Base-by-base conservation (phyloP, 805 yeast genomes). In the Dipodascopsis uninucleata region DNA sequence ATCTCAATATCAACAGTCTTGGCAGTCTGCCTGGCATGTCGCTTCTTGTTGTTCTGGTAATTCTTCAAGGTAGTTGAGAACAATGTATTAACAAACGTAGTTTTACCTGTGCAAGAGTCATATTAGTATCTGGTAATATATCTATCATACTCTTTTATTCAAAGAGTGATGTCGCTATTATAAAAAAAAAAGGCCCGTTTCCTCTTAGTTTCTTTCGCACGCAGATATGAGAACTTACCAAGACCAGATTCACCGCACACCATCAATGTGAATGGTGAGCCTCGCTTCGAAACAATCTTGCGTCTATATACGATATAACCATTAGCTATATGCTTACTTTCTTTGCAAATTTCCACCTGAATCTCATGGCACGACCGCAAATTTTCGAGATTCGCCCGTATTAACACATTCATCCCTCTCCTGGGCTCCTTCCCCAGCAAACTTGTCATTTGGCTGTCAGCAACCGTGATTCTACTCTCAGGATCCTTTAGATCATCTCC, bases 241-340 rank as follows among this genome's bases (percentile, higher is more conserved):
- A 85, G 71, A 2, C 96, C 96, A 39, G 83, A 72, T 64, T 83
- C 88, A 24, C 97, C 96, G 37, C 83, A 88, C 28, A 87, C 78
- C 84, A 88, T 78, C 45, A 89, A 59, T 36, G 94, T 86, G 66
- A 85, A 83, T 21, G 79, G 71, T 17, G 85, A 79, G 14, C 96
- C 96, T 6, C 61, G 53, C 48, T 66, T 62, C 39, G 69, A 66
- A 21, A 70, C 70, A 39, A 66, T 66, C 45, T 63, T 63, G 56
- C 64, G 67, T 41, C 68, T 62, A 36, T 37, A 28, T 31, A 33
- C 26, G 20, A 36, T 28, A 17, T 29, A 8, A 31, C 14, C 39
- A 28, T 23, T 35, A 29, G 41, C 18, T 29, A 25, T 29, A 26
- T 12, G 9, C 38, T n/a, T n/a, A n/a, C n/a, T n/a, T n/a, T n/a